Conservation (phyloP, 108 stramenopile genomes). For the Cyclostephanos invisitatus region DNA sequence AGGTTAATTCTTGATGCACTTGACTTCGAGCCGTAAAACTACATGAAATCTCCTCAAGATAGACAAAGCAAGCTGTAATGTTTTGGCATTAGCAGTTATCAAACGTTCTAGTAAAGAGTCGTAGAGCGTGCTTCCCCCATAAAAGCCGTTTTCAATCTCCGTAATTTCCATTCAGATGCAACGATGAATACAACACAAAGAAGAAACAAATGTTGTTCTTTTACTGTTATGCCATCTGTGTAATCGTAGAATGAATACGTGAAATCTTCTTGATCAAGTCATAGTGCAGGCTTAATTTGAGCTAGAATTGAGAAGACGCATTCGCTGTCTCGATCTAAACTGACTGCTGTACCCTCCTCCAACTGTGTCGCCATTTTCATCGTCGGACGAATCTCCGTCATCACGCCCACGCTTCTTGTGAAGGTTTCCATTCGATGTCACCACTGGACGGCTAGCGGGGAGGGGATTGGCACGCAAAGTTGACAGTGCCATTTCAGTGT, state of each 20-base stretch:
- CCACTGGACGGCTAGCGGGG: constrained; percentile 68
- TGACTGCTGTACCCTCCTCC: constrained; percentile 74
- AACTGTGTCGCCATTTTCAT: constrained; percentile 47
- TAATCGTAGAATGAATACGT: constrained; percentile 4
- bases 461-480: constrained; percentile 62
- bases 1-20: constrained; percentile 12
- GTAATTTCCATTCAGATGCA: neutral
- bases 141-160: neutral
- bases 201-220: constrained; percentile 12
- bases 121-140: too few species aligned
- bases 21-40: neutral
- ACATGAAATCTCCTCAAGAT: too few species aligned
- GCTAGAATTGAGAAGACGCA: constrained; percentile 34
- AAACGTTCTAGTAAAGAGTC: too few species aligned
- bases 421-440: constrained; percentile 33
- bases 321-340: constrained; percentile 78
- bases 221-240: constrained; percentile 14
- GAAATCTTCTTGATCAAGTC: neutral
- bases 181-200: neutral
- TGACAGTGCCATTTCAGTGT: constrained; percentile 76
- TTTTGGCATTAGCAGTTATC: too few species aligned
- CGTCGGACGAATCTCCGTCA: constrained; percentile 74
- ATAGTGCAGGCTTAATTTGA: neutral
- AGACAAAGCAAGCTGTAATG: too few species aligned
- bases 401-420: constrained; percentile 42